Conservation (phyloP, 768 basidiomycete species). For the Collybiopsis luxurians region DNA sequence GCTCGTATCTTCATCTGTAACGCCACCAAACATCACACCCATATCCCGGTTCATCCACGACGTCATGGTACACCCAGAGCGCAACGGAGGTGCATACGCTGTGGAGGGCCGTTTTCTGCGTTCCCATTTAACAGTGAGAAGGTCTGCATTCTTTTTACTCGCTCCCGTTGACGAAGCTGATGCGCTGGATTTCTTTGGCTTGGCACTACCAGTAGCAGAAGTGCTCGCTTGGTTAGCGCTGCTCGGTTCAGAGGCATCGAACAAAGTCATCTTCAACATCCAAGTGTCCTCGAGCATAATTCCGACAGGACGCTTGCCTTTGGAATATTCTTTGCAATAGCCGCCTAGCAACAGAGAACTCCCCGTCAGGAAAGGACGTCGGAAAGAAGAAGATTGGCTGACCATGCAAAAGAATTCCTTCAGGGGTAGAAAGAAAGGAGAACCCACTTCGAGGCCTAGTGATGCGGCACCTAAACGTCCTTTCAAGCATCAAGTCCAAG, state of each 20-base stretch:
- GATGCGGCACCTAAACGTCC: not conserved
- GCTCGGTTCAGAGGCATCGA: not conserved
- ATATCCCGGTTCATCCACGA: conserved; percentile 66
- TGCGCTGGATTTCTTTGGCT: conserved; percentile 16
- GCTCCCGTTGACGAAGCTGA: conserved; percentile 12
- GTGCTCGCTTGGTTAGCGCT: conserved; percentile 14
- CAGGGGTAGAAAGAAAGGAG: conserved; percentile 74
- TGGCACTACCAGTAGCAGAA: too few relatives aligned
- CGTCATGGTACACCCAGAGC: conserved; percentile 87
- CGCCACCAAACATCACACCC: conserved; percentile 84
- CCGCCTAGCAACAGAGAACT: conserved; percentile 71
- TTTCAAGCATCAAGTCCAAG: not conserved
- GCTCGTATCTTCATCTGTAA: conserved; percentile 80
- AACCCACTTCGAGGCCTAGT: conserved; percentile 75
- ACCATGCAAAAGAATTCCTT: conserved; percentile 83
- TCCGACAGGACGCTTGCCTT: conserved; percentile 82
- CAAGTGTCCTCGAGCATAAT: conserved; percentile 91
- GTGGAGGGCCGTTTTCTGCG: conserved; percentile 69
- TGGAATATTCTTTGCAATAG: conserved; percentile 86
- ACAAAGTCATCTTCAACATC: conserved; percentile 56
- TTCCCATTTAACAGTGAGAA: conserved; percentile 78
- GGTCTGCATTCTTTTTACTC: conserved; percentile 20
- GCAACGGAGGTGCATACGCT: conserved; percentile 66
- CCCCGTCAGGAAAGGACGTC: not conserved
- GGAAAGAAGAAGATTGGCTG: conserved; percentile 6